Conservation (phyloP, 306 rosid genomes). For the Castanea mollissima region DNA sequence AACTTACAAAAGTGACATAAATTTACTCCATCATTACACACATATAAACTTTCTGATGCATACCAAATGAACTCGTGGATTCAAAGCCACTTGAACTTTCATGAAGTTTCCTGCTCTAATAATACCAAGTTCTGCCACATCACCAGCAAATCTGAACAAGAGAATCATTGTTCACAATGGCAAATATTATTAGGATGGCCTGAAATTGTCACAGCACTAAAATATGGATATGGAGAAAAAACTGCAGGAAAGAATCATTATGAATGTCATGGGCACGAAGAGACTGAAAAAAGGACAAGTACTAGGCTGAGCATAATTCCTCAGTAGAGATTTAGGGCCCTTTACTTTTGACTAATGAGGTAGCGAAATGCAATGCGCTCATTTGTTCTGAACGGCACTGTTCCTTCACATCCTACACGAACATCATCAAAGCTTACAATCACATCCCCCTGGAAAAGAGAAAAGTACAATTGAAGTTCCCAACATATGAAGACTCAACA, state of each 20-base stretch:
- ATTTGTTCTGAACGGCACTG: conserved; percentile 85
- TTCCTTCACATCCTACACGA: conserved; percentile 90
- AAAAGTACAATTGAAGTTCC: conserved; percentile 20
- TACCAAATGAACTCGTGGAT: conserved; percentile 94
- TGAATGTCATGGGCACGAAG: neutral
- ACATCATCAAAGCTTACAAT: conserved; percentile 89
- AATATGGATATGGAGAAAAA: neutral
- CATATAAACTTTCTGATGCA: conserved; percentile 17
- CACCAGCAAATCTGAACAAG: conserved; percentile 87
- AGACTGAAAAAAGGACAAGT: conserved; percentile 1
- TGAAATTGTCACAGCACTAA: no score
- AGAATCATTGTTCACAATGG: conserved; percentile 16
- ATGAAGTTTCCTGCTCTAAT: conserved; percentile 69
- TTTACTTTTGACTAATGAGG: conserved; percentile 95
- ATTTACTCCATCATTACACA: conserved; percentile 11
- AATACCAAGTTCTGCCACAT: conserved; percentile 83
- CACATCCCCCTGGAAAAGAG: conserved; percentile 82
- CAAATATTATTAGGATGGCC: neutral
- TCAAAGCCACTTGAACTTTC: conserved; percentile 58
- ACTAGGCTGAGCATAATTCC: neutral
- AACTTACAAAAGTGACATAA: conserved; percentile 1
- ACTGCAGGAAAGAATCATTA: neutral
- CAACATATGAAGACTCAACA: neutral
- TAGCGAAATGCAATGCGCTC: conserved; percentile 94
- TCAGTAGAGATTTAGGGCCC: conserved; percentile 22